These are phyloP conservation scores for Clitopilus hobsonii DNA, from an alignment of 768 basidiomycete species.

Conservation along the genomic window DNA sequence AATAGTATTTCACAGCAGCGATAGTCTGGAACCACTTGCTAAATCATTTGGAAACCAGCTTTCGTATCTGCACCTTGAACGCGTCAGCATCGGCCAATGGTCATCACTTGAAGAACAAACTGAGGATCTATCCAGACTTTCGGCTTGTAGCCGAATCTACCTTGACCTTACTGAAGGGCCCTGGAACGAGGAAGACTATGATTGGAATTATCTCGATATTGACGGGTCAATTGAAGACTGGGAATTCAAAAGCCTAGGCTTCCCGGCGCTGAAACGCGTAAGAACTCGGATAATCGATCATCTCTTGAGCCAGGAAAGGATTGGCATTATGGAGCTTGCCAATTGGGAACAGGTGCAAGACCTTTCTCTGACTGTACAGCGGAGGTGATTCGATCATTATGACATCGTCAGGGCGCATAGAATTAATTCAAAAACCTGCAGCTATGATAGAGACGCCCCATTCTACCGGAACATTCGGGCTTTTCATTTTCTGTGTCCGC, in stretches of 20 bases:
- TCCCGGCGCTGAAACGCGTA: constrained; percentile 13
- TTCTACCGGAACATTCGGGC: constrained; percentile 5
- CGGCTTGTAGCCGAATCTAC: constrained; percentile 7
- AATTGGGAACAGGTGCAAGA: constrained; percentile 8
- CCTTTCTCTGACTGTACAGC: constrained; percentile 10
- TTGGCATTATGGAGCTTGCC: constrained; percentile 13
- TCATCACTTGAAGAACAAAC: not conserved
- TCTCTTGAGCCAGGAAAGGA: constrained; percentile 4
- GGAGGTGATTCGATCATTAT: constrained; percentile 7
- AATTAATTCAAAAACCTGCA: constrained; percentile 2
- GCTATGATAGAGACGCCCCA: not conserved
- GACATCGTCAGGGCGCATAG: not conserved
- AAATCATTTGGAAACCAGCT: not conserved
- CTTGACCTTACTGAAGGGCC: constrained; percentile 15
- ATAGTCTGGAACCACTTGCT: not conserved
- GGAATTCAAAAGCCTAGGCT: constrained; percentile 9
- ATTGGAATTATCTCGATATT: constrained; percentile 10
- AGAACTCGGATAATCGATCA: constrained; percentile 14
- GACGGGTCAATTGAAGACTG: not conserved
- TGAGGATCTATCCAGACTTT: not conserved
- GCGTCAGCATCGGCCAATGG: not conserved
- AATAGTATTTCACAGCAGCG: not conserved
- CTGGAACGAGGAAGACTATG: constrained; percentile 15
- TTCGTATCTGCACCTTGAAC: not conserved
- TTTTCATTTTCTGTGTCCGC: constrained; percentile 7